Percentiles rank a stretch among this genome's conserved stretches.
Evolutionary conservation across 2,329 filamentous ascomycete species (phyloP).

Genomic region (Colletotrichum truncatum): DNA sequence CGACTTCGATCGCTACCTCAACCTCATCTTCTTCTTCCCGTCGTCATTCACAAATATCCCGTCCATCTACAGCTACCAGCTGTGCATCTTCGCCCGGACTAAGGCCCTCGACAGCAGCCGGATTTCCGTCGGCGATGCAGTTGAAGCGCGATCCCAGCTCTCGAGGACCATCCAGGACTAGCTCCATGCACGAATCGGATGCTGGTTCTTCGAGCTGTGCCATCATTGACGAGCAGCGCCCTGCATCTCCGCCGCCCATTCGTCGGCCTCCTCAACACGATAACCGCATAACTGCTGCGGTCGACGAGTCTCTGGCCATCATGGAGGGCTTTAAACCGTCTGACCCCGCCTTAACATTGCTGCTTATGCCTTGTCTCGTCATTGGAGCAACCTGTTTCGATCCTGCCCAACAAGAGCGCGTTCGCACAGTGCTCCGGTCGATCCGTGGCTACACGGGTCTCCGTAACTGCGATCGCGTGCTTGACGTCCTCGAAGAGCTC

Average conservation of each 20-base stretch:
- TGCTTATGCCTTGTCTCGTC: slow-evolving; percentile 68
- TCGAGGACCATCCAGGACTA: slow-evolving; percentile 47
- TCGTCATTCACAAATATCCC: slow-evolving; percentile 31
- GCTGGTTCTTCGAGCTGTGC: slow-evolving; percentile 19
- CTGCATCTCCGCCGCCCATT: slow-evolving; percentile 55
- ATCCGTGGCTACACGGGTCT: slow-evolving; percentile 69
- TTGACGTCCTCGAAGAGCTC: slow-evolving; percentile 64
- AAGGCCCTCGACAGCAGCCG: slow-evolving; percentile 27
- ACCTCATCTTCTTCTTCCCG: slow-evolving; percentile 28
- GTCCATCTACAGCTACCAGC: slow-evolving; percentile 37
- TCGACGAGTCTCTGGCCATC: slow-evolving; percentile 65
- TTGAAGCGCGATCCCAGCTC: slow-evolving; percentile 42
- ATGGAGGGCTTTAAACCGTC: slow-evolving; percentile 64
- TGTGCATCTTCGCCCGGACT: slow-evolving; percentile 45
- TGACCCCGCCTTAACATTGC: slow-evolving; percentile 67
- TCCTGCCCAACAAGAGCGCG: slow-evolving; percentile 58
- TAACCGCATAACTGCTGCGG: slow-evolving; percentile 59
- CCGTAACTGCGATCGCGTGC: slow-evolving; percentile 63
- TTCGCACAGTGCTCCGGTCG: slow-evolving; percentile 57
- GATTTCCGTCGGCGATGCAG: slow-evolving; percentile 33
- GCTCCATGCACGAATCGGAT: slow-evolving; percentile 47
- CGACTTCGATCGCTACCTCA: slow-evolving; percentile 30
- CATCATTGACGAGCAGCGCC: slow-evolving; percentile 16
- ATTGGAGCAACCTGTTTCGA: slow-evolving; percentile 70
- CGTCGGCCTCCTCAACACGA: slow-evolving; percentile 60